Conservation (phyloP, 1,284 basidiomycete genomes). For the Moniliella sp. region DNA sequence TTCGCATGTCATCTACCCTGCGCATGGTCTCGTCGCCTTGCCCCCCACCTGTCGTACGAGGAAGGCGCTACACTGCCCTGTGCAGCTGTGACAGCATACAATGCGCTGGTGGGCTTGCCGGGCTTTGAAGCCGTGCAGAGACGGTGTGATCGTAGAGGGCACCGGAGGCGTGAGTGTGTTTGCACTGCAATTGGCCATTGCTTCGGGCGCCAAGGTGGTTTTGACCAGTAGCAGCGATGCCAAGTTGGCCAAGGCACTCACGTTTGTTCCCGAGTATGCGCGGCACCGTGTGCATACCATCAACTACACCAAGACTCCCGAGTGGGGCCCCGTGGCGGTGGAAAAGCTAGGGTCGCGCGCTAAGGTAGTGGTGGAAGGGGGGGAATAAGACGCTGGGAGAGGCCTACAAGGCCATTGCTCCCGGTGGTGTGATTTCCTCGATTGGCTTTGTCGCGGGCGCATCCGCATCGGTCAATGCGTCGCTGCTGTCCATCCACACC, state of each 20-base stretch:
- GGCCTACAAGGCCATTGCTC: constrained; percentile 36
- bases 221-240: constrained; percentile 45
- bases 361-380: constrained; percentile 43
- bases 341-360: constrained; percentile 42
- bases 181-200: constrained; percentile 42
- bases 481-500: constrained; percentile 5
- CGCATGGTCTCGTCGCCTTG: constrained; percentile 36
- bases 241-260: constrained; percentile 36
- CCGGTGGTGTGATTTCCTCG: constrained; percentile 39
- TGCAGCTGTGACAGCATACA: constrained; percentile 42
- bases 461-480: constrained; percentile 6
- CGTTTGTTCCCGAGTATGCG: constrained; percentile 16
- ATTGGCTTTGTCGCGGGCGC: constrained; percentile 38
- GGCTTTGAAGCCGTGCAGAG: constrained; percentile 36
- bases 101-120: constrained; percentile 37
- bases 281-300: constrained; percentile 10
- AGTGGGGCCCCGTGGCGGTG: constrained; percentile 43
- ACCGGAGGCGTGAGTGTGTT: constrained; percentile 46
- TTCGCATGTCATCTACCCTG: constrained; percentile 37
- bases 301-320: constrained; percentile 42
- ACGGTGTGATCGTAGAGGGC: constrained; percentile 41
- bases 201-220: constrained; percentile 44
- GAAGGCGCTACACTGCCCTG: constrained; percentile 40
- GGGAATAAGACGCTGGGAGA: constrained; percentile 41
- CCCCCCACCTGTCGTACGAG: constrained; percentile 40